These are phyloP conservation scores for Davidsoniella neocaledoniae DNA, from an alignment of 2,329 filamentous ascomycete genomes.

Conservation along the genomic window DNA sequence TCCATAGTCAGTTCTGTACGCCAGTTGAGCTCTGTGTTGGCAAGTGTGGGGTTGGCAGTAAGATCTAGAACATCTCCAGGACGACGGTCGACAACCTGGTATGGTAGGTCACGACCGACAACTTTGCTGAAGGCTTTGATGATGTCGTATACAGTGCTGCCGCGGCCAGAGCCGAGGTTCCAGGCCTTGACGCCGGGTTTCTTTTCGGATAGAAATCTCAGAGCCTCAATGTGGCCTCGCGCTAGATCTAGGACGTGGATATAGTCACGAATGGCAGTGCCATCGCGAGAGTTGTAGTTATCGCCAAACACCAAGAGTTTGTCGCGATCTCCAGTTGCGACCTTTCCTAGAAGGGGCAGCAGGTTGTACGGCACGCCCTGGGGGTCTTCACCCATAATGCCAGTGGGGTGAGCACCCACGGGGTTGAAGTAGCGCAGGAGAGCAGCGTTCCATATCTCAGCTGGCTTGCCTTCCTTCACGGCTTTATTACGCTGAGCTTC, in stretches of 20 bases:
- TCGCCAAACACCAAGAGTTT: constrained; percentile 92
- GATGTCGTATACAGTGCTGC: constrained; percentile 94
- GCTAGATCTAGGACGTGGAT: constrained; percentile 91
- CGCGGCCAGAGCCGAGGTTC: constrained; percentile 90
- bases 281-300: constrained; percentile 80
- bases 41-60: constrained; percentile 75
- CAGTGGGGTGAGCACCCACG: constrained; percentile 80
- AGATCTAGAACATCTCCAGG: constrained; percentile 87
- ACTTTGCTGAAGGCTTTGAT: constrained; percentile 82
- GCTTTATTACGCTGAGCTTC: constrained; percentile 71
- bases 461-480: constrained; percentile 61
- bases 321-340: constrained; percentile 85
- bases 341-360: constrained; percentile 82
- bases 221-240: constrained; percentile 68
- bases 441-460: constrained; percentile 79
- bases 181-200: constrained; percentile 84
- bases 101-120: constrained; percentile 71
- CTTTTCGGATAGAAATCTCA: constrained; percentile 73
- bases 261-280: constrained; percentile 92
- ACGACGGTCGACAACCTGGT: constrained; percentile 69
- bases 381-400: constrained; percentile 96
- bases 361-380: constrained; percentile 93
- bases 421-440: constrained; percentile 97
- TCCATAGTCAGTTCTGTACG: constrained; percentile 82
- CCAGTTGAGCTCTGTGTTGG: constrained; percentile 82